A percentile compares a stretch with the other conserved stretches of the same genome.
Evolutionary conservation across 2,329 filamentous ascomycete genomes (phyloP).

Genomic region (Fusarium pseudonygamai): DNA sequence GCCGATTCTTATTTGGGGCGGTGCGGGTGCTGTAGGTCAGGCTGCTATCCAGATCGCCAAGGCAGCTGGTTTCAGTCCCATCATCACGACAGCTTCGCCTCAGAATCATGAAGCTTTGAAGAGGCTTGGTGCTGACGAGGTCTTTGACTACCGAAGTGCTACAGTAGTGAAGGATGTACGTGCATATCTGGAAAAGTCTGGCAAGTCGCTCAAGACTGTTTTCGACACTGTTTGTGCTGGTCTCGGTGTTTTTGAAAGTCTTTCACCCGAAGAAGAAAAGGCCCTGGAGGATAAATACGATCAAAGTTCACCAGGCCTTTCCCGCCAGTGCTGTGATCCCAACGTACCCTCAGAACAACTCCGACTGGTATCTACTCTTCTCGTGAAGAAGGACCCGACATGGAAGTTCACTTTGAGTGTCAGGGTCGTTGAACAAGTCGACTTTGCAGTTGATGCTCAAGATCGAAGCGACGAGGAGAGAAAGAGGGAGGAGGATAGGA

Average conservation of each 20-base stretch:
- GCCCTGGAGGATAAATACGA: neutral
- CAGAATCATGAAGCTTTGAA: conserved; percentile 1
- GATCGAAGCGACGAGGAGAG: neutral
- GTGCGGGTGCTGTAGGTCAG: neutral
- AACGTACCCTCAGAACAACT: neutral
- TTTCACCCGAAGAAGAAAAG: neutral
- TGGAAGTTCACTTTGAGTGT: neutral
- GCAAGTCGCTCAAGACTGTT: neutral
- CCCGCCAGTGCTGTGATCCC: neutral
- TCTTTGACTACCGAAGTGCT: neutral
- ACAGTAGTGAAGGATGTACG: neutral
- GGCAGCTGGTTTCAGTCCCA: conserved; percentile 7
- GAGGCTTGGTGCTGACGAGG: neutral
- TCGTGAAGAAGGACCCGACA: neutral
- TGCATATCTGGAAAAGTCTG: neutral
- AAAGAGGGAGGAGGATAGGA: neutral
- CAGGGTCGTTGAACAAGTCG: neutral
- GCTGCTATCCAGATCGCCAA: conserved; percentile 17
- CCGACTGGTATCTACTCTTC: neutral
- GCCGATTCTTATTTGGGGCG: conserved; percentile 18
- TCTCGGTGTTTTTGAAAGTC: conserved; percentile 1
- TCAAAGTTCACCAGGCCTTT: neutral
- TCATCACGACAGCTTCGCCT: conserved; percentile 8
- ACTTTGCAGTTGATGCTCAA: neutral
- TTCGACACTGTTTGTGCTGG: conserved; percentile 7